Evolutionary conservation across 2,329 filamentous ascomycete species (phyloP), one percentile per base, ranked within the genome.

Genomic region (Stemphylium lycopersici): DNA sequence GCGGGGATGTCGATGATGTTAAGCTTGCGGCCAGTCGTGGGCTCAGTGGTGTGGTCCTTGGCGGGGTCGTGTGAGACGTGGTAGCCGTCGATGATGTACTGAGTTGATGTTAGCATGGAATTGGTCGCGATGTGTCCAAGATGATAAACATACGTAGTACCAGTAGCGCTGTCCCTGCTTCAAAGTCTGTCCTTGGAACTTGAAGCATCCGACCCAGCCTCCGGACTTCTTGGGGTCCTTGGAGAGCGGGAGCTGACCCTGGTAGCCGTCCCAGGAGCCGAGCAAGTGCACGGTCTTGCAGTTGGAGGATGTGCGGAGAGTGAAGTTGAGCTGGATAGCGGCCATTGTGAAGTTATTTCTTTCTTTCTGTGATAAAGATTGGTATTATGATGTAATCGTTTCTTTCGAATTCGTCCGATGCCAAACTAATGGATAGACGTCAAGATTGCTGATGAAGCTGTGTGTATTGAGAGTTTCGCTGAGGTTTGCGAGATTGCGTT

Each of bases 81-180:
- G 87, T 97, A 97, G 69, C 95, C 95, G 78, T 99, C 95, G 78
- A 98, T 95, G 87, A 98, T 97, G 85, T 97, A 99, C 58, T 65
- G 47, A 18, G 34, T 5, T 15, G 3, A 29, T 48, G 51, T 58
- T 51, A 58, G 52, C 22, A 26, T 26, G 74, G 78, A 45, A 38
- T 12, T 16, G 24, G 3, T 42, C 36, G 8, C 11, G 20, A 12
- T 11, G n/a, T 38, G 2, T 11, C 41, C 15, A 39, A 26, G 33
- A 37, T 20, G 16, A 42, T n/a, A 39, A 42, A 76, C 79, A 62
- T 75, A 81, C 79, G 87, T 99, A 99, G 88, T 98, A 99, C 95
- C 95, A 99, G 87, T 98, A 98, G 76, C 93, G 89, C 76, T 91
- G 87, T 76, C 93, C 92, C 69, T 91, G 83, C 82, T 93, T 88